Evolutionary conservation across 345 rosid species (phyloP), one percentile per base, ranked within the genome.

Genomic region (Durio zibethinus): DNA sequence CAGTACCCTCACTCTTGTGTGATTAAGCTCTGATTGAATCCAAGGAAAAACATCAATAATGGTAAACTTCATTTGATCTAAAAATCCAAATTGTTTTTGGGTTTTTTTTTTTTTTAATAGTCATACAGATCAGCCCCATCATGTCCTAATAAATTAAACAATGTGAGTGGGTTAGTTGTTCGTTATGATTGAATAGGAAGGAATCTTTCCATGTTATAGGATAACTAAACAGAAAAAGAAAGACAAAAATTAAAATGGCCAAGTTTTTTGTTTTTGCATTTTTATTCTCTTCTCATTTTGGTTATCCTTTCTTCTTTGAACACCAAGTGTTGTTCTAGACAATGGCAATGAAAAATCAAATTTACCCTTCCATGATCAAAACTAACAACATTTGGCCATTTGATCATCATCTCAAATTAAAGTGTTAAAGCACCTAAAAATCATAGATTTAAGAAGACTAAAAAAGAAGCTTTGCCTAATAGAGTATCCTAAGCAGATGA

Each of bases 151-250:
- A 63, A 64, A 50, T 52, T 48, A 43, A 1, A 27, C 40, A 18
- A 11, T 50, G 40, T 33, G 62, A 76, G 66, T 43, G 64, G 79
- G 79, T 83, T 75, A 77, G 84, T 80, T 84, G 74, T 52, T 80
- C 0, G 77, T 76, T 79, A 63, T 86, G 85, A 87, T 89, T 84
- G 83, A 86, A 83, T 73, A 42, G 57, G 77, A 77, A 72, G 85
- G 96, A 88, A 91, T 91, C 96, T 89, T 88, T 77, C 85, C 96
- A 91, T 85, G 92, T 91, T 91, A 79, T 77, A 56, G 80, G 33
- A 29, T 53, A 75, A 62, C 56, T 53, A 45, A 77, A 53, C 59
- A 76, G 59, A 71, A 14, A 72, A 60, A 59, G 60, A 63, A 27
- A 72, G 71, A 60, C 70, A 80, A 52, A 43, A 54, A 78, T 78